Percentiles rank a stretch among this genome's conserved stretches.
Conservation (phyloP, 768 basidiomycete species). For the Mycena floridula region DNA sequence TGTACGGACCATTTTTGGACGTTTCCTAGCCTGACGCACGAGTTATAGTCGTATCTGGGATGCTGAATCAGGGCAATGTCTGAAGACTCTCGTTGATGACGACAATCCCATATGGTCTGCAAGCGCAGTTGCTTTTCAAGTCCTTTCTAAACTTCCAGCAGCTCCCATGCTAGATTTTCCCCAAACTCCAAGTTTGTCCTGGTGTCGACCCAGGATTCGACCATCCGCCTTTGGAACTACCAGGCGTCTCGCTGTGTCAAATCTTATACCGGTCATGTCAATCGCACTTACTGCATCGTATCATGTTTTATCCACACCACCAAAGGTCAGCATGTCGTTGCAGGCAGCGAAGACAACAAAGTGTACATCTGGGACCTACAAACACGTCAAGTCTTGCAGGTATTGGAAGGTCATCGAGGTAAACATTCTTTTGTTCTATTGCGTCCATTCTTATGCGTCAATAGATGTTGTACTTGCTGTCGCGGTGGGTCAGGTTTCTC, state of each 20-base stretch:
- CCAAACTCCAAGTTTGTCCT: constrained; percentile 89
- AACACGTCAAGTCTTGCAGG: constrained; percentile 67
- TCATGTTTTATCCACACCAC: constrained; percentile 55
- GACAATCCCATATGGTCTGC: constrained; percentile 87
- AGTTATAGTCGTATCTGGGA: constrained; percentile 89
- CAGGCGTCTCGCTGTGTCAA: constrained; percentile 88
- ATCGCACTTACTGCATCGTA: constrained; percentile 78
- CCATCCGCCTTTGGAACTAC: constrained; percentile 91
- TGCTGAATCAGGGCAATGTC: constrained; percentile 92
- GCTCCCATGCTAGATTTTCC: constrained; percentile 86
- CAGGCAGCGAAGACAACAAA: constrained; percentile 88
- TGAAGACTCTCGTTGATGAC: constrained; percentile 95
- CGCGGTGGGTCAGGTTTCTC: constrained; percentile 41
- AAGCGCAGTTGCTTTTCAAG: constrained; percentile 1
- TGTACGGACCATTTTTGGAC: constrained; percentile 47
- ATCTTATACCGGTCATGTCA: constrained; percentile 83
- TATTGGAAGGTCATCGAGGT: constrained; percentile 81
- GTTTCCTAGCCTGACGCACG: neutral
- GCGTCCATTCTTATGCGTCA: constrained; percentile 2
- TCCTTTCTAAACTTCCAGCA: constrained; percentile 20
- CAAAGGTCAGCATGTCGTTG: constrained; percentile 65
- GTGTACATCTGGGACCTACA: constrained; percentile 90
- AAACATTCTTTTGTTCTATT: constrained; percentile 6
- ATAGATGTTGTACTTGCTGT: constrained; percentile 69
- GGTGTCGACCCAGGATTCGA: constrained; percentile 90